Conservation (phyloP, 2,329 filamentous ascomycete species). For the Ophiostoma novo-ulmi region DNA sequence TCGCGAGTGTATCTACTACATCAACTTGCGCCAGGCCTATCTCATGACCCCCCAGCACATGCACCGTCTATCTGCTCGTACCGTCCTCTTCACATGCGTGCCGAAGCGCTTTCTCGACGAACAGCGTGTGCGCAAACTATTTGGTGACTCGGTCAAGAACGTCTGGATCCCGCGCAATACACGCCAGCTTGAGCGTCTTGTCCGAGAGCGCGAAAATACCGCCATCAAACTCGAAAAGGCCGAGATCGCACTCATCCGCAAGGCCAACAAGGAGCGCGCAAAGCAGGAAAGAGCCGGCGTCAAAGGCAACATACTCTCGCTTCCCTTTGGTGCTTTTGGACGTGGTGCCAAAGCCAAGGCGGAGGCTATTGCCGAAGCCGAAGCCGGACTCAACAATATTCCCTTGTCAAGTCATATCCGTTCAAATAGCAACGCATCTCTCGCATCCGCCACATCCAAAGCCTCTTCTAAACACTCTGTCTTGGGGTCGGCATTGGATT, state of each 20-base stretch:
- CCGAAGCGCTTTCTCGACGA: conserved; percentile 72
- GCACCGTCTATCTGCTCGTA: conserved; percentile 79
- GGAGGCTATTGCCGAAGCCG: background rate
- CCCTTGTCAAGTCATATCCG: background rate
- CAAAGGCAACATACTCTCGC: conserved; percentile 19
- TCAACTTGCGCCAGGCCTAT: conserved; percentile 91
- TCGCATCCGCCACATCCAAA: background rate
- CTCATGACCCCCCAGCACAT: conserved; percentile 79
- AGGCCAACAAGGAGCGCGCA: conserved; percentile 59
- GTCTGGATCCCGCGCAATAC: conserved; percentile 79
- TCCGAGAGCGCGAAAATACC: conserved; percentile 68
- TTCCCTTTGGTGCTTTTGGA: background rate
- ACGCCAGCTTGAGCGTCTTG: conserved; percentile 67
- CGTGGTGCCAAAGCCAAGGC: background rate
- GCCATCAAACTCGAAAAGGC: conserved; percentile 76
- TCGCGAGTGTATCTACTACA: conserved; percentile 85
- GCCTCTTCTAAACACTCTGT: background rate
- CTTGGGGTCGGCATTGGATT: background rate
- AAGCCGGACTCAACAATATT: background rate
- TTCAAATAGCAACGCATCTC: conserved; percentile 15
- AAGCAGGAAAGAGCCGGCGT: conserved; percentile 38
- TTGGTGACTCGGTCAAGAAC: conserved; percentile 71
- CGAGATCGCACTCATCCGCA: conserved; percentile 74
- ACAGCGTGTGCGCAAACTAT: conserved; percentile 66
- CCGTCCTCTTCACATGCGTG: conserved; percentile 86